phyloP scores from a whole-genome alignment of 2,329 filamentous ascomycete species.

The Colletotrichum paranaense region DNA sequence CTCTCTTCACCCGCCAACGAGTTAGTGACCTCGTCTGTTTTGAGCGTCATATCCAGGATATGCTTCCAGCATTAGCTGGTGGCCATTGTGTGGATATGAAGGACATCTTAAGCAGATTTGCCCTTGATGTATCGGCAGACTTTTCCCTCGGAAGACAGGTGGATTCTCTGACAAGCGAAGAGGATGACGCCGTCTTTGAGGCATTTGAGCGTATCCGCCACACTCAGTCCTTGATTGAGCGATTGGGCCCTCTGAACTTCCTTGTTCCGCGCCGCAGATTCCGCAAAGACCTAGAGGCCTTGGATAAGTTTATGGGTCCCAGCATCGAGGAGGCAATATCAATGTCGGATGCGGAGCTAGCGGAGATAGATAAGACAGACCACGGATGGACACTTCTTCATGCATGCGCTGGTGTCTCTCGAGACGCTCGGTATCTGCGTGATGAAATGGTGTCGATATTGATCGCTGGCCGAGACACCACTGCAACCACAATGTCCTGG shows the following conservation, averaged over 20 bases:
- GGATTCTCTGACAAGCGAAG: conserved; percentile 52
- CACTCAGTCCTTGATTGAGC: conserved; percentile 56
- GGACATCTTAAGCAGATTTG: conserved; percentile 71
- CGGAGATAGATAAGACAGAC: conserved; percentile 67
- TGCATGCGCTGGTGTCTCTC: conserved; percentile 73
- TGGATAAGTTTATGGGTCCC: conserved; percentile 76
- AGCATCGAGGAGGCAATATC: conserved; percentile 75
- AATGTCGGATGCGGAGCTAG: conserved; percentile 72
- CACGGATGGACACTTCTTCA: conserved; percentile 79
- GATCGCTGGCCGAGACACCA: conserved; percentile 67
- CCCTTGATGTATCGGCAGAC: conserved; percentile 74
- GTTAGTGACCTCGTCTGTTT: conserved; percentile 65
- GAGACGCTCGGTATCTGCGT: conserved; percentile 71
- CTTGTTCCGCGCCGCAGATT: conserved; percentile 71
- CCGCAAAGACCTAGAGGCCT: conserved; percentile 66
- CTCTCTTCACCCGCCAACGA: conserved; percentile 61
- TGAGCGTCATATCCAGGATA: conserved; percentile 66
- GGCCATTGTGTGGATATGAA: conserved; percentile 69
- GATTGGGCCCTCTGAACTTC: conserved; percentile 64
- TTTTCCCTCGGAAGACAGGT: conserved; percentile 73
- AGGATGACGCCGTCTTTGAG: conserved; percentile 69
- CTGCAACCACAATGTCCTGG: conserved; percentile 60
- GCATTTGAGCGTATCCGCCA: conserved; percentile 78
- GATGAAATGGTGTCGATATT: conserved; percentile 81
- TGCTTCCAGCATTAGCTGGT: conserved; percentile 67